A percentile compares a stretch with the other conserved stretches of the same genome.
phyloP scores from a whole-genome alignment of 345 rosid species.

The Dovyalis caffra region DNA sequence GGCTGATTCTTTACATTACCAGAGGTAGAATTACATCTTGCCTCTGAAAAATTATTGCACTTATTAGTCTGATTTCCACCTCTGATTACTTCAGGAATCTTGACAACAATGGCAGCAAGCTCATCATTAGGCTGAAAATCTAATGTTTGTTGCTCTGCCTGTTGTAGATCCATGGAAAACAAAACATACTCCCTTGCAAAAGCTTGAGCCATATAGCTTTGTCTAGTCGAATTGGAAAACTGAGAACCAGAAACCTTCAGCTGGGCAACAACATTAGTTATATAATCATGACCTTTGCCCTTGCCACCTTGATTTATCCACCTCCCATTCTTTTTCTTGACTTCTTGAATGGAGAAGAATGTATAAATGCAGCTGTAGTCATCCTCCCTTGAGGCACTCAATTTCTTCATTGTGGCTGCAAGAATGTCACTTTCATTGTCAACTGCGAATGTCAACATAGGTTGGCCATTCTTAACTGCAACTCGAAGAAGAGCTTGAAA shows the following conservation, averaged over 20 bases:
- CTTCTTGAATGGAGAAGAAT: conserved; percentile 70
- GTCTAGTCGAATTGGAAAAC: conserved; percentile 24
- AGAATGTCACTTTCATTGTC: conserved; percentile 67
- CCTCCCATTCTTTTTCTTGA: conserved; percentile 64
- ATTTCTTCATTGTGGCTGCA: conserved; percentile 65
- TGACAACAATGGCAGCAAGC: conserved; percentile 83
- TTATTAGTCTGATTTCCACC: conserved; percentile 34
- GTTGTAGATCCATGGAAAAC: conserved; percentile 51
- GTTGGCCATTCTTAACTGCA: conserved; percentile 77
- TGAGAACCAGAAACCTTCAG: conserved; percentile 68
- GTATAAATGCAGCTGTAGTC: conserved; percentile 60
- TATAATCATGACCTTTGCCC: conserved; percentile 57
- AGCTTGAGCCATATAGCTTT: conserved; percentile 29
- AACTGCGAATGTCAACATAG: conserved; percentile 80
- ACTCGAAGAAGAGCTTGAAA: conserved; percentile 85
- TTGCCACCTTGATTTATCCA: conserved; percentile 76
- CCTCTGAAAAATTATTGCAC: conserved; percentile 17
- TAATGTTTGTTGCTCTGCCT: conserved; percentile 36
- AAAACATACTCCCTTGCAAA: conserved; percentile 65
- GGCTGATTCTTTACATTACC: conserved; percentile 25
- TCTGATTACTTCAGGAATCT: conserved; percentile 39
- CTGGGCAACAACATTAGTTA: conserved; percentile 68
- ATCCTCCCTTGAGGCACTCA: conserved; percentile 43
- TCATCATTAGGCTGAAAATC: conserved; percentile 64
- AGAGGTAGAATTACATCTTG: conserved; percentile 4